Percentiles rank a stretch among this genome's conserved stretches.
These are phyloP conservation scores for Porogramme epimiltina DNA, from an alignment of 1,284 basidiomycete genomes.

Conservation along the genomic window DNA sequence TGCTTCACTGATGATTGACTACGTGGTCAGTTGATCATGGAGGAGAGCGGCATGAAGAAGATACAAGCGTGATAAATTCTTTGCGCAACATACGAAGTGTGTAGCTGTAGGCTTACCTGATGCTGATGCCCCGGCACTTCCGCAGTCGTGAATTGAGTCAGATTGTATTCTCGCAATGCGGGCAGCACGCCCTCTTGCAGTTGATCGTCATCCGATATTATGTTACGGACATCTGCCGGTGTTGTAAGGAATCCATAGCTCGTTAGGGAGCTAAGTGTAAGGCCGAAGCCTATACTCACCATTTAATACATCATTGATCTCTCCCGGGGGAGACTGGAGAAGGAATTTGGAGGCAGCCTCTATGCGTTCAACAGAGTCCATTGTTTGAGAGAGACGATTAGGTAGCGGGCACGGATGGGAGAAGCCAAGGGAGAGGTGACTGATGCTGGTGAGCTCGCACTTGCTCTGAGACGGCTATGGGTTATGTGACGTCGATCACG, in stretches of 20 bases:
- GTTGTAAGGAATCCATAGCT: too few relatives aligned
- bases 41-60: too few relatives aligned
- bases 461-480: too few relatives aligned
- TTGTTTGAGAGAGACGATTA: conserved; percentile 22
- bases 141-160: conserved; percentile 83
- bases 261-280: too few relatives aligned
- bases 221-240: conserved; percentile 80
- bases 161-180: conserved; percentile 81
- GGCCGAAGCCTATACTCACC: too few relatives aligned
- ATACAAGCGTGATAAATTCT: too few relatives aligned
- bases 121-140: conserved; percentile 74
- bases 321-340: conserved; percentile 89
- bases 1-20: conserved; percentile 80
- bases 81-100: too few relatives aligned
- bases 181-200: conserved; percentile 79
- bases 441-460: too few relatives aligned
- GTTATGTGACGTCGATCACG: too few relatives aligned
- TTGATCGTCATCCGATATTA: conserved; percentile 82
- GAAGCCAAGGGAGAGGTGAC: too few relatives aligned
- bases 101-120: conserved; percentile 62
- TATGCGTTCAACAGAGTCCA: conserved; percentile 66
- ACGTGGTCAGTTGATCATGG: background rate
- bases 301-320: conserved; percentile 94
- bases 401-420: too few relatives aligned
- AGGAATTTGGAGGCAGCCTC: conserved; percentile 78